Conservation (phyloP, 208 protist genomes). For the Leishmania major region DNA sequence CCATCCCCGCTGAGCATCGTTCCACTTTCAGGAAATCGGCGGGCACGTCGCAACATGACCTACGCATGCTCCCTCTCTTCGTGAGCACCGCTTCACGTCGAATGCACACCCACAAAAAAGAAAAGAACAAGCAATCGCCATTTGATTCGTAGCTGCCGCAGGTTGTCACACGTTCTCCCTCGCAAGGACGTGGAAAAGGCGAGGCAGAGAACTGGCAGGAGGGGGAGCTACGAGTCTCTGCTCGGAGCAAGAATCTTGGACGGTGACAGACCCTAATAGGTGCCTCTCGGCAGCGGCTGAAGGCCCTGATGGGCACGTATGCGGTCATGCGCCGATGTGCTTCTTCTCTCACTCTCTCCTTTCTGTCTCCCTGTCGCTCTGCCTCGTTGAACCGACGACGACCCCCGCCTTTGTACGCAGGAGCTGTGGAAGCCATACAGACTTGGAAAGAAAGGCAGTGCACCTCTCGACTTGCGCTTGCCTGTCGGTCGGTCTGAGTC, state of each 20-base stretch:
- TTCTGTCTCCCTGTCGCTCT: conserved; percentile 1
- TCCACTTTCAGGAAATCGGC: background rate
- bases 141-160: background rate
- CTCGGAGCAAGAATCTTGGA: background rate
- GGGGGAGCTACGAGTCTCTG: background rate
- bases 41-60: background rate
- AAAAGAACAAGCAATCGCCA: background rate
- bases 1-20: background rate
- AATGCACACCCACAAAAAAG: background rate
- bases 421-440: background rate
- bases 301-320: background rate
- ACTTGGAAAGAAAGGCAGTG: background rate
- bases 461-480: background rate
- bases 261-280: background rate
- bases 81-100: background rate
- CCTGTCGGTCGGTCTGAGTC: background rate
- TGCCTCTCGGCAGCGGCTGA: background rate
- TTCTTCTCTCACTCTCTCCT: conserved; percentile 23
- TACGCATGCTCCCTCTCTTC: background rate
- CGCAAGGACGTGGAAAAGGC: background rate
- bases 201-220: background rate
- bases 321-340: background rate
- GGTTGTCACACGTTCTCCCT: background rate
- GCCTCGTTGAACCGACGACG: conserved; percentile 38
- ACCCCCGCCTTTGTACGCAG: conserved; percentile 10